Conservation (phyloP, 352 stramenopile genomes). For the Phytophthora pseudosyringae region DNA sequence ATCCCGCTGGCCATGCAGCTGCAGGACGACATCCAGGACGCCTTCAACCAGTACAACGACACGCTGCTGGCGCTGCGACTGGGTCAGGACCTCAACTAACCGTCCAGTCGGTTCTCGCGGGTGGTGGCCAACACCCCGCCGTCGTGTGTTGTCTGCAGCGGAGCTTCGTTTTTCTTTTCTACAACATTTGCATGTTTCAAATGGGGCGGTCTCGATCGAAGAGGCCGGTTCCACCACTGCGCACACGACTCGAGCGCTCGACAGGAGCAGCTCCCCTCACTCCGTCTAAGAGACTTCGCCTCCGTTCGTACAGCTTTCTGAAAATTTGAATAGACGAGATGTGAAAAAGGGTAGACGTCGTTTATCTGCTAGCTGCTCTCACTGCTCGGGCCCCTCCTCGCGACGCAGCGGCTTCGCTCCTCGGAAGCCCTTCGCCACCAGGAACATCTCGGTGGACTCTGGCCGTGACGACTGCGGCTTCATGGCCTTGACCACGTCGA, state of each 20-base stretch:
- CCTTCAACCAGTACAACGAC: slow-evolving; percentile 93
- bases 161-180: slow-evolving; percentile 32
- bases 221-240: slow-evolving; percentile 26
- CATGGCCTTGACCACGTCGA: slow-evolving; percentile 71
- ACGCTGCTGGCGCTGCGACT: slow-evolving; percentile 85
- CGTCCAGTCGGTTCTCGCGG: slow-evolving; percentile 22
- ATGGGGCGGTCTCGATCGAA: slow-evolving; percentile 39
- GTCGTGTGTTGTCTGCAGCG: slow-evolving; percentile 25
- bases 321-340: slow-evolving; percentile 45
- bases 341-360: slow-evolving; percentile 20
- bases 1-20: slow-evolving; percentile 90
- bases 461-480: slow-evolving; percentile 81
- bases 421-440: slow-evolving; percentile 80
- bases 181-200: slow-evolving; percentile 38
- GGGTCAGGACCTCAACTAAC: slow-evolving; percentile 85
- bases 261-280: slow-evolving; percentile 8
- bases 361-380: slow-evolving; percentile 2
- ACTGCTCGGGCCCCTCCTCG: no score
- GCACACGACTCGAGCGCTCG: slow-evolving; percentile 26
- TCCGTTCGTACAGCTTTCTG: slow-evolving; percentile 17
- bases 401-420: not conserved
- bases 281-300: slow-evolving; percentile 24
- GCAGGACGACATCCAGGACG: slow-evolving; percentile 91
- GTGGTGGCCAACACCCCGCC: not conserved
- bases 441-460: slow-evolving; percentile 89